Base-by-base conservation (phyloP, 352 stramenopile species). In the Phytopythium cucurbitacearum region DNA sequence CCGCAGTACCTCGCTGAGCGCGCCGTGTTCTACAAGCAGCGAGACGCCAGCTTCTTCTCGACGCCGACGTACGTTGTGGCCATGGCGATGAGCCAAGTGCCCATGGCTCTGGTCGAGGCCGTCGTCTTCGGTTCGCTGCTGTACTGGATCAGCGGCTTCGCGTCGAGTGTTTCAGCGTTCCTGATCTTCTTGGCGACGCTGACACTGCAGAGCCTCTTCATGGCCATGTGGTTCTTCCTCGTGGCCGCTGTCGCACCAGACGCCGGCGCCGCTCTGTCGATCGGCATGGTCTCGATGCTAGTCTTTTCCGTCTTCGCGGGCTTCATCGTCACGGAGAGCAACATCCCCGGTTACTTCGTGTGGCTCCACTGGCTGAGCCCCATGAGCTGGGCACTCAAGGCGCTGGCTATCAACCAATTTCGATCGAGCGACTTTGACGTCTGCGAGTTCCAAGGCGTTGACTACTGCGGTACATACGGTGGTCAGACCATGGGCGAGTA, bases 1-100 rank as follows among this genome's bases (percentile, higher is more conserved):
- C 77, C 82, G 16, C 65, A 66, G 8, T 74, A 91, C 50, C 83
- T 91, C 51, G 64, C 78, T 6, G 60, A 53, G 3, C 66, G 59
- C 12, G 62, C 53, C 12, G 56, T 77, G n/a, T 91, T 78, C 66
- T 88, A 89, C 68, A 89, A 87, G 53, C 81, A 91, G 40, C 21
- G 21, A 1, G 21, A 28, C 21, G 21, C 21, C 21, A 28, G 2
- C 21, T 28, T 28, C 2, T 28, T 78, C 48, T 69, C 67, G 7
- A 64, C 78, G 6, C 67, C 67, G 11, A 69, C 71, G n/a, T 91
- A 85, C 53, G 62, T 82, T 36, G 53, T 88, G 46, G 73, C 42
- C 5, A 57, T 40, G 34, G 48, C 46, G 3, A 35, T 62, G 5
- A 41, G 51, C n/a, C 51, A 57, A 4, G 50, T 69, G 15, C 51